A percentile compares a stretch with the other conserved stretches of the same genome.
These are phyloP conservation scores for Penicillium soppii DNA, from an alignment of 495 filamentous ascomycete species.

Conservation along the genomic window DNA sequence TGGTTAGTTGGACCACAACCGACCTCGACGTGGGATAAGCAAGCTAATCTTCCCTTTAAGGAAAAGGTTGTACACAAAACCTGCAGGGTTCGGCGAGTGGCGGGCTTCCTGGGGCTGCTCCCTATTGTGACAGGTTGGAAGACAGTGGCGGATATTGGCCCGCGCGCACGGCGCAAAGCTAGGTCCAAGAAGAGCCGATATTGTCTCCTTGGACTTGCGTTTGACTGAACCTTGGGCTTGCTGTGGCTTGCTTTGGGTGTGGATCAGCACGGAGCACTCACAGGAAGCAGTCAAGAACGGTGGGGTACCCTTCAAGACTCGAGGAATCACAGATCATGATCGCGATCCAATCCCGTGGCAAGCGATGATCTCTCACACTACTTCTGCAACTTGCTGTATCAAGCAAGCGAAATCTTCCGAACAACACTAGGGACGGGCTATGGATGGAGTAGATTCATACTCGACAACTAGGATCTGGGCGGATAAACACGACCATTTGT, in stretches of 20 bases:
- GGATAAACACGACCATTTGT: neutral
- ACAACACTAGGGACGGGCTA: neutral
- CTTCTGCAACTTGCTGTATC: neutral
- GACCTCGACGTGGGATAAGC: constrained; percentile 10
- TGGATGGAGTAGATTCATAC: neutral
- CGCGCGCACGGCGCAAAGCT: constrained; percentile 20
- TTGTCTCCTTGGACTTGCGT: constrained; percentile 5
- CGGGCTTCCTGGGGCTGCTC: constrained; percentile 3
- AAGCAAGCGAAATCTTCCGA: constrained; percentile 12
- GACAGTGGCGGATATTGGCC: constrained; percentile 11
- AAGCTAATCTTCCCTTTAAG: constrained; percentile 13
- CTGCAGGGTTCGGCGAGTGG: constrained; percentile 16
- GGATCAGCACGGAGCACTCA: constrained; percentile 18
- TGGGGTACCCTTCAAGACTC: constrained; percentile 9
- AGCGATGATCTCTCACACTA: constrained; percentile 13
- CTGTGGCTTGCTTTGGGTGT: constrained; percentile 13
- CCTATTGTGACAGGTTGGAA: constrained; percentile 15
- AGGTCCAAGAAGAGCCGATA: constrained; percentile 6
- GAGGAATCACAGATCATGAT: constrained; percentile 17
- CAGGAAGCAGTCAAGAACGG: constrained; percentile 26
- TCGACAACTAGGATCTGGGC: neutral
- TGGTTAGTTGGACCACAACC: constrained; percentile 8
- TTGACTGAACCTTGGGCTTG: constrained; percentile 1
- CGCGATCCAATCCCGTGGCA: constrained; percentile 8
- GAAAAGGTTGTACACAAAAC: constrained; percentile 6